These are phyloP conservation scores for Polysphondylium violaceum DNA, from an alignment of 78 protist species.

Conservation along the genomic window DNA sequence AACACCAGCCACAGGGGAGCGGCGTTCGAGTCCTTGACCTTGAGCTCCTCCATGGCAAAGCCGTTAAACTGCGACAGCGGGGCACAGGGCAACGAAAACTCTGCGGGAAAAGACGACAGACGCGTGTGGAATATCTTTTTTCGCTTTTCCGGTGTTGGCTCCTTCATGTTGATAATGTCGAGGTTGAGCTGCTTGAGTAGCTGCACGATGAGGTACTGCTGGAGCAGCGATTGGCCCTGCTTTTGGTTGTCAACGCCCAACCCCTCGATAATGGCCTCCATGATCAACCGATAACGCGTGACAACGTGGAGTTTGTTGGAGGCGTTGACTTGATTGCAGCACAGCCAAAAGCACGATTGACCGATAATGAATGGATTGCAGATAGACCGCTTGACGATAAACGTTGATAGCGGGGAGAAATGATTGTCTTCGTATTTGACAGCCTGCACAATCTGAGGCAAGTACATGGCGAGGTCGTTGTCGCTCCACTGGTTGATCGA, in stretches of 20 bases:
- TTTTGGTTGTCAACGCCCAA: conserved; percentile 29
- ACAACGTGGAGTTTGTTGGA: neutral
- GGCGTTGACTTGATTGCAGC: conserved; percentile 42
- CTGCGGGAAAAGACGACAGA: conserved; percentile 12
- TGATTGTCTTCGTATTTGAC: conserved; percentile 38
- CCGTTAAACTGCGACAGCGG: conserved; percentile 48
- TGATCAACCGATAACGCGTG: conserved; percentile 27
- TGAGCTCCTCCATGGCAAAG: conserved; percentile 49
- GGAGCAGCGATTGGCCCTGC: conserved; percentile 50
- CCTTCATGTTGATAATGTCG: conserved; percentile 66
- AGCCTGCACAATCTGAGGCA: conserved; percentile 58
- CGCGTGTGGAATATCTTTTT: conserved; percentile 38
- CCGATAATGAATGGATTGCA: conserved; percentile 76
- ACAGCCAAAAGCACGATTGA: conserved; percentile 60
- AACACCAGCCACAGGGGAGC: conserved; percentile 96
- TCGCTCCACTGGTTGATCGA: conserved; percentile 71
- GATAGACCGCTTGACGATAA: conserved; percentile 40
- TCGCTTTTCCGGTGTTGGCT: conserved; percentile 64
- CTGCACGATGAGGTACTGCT: conserved; percentile 48
- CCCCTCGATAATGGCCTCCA: conserved; percentile 63
- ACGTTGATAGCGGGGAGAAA: conserved; percentile 24
- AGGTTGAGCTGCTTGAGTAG: conserved; percentile 44
- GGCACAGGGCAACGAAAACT: conserved; percentile 57
- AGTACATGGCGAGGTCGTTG: conserved; percentile 16
- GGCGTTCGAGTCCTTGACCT: conserved; percentile 73